Evolutionary conservation across 2,329 filamentous ascomycete genomes (phyloP).

Genomic region (Trichophyton schoenleinii): DNA sequence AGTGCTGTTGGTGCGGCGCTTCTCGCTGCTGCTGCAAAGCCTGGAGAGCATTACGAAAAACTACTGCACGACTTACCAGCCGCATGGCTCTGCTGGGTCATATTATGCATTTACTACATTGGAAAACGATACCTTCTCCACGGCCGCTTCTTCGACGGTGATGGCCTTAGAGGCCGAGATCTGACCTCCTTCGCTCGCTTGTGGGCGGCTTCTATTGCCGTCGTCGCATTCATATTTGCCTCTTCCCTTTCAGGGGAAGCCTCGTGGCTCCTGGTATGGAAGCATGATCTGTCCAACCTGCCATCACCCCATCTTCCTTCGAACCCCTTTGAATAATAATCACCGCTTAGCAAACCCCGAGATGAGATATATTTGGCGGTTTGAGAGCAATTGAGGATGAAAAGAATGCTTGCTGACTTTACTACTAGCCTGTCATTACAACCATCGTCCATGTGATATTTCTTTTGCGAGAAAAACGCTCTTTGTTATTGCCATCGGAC

Average conservation of each 20-base stretch:
- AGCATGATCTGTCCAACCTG: background rate
- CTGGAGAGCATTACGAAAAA: background rate
- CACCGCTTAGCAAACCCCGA: background rate
- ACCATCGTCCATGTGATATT: background rate
- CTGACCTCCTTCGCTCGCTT: background rate
- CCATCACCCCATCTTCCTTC: background rate
- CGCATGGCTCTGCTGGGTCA: conserved; percentile 1
- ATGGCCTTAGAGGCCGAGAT: background rate
- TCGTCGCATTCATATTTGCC: background rate
- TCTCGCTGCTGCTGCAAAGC: background rate
- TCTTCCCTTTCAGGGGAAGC: background rate
- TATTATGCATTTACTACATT: background rate
- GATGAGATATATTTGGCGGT: background rate
- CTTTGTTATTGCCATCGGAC: background rate
- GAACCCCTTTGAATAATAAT: background rate
- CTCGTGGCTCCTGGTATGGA: conserved; percentile 1
- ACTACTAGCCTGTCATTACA: background rate
- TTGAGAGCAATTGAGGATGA: background rate
- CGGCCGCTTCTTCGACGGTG: background rate
- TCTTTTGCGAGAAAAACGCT: conserved; percentile 3
- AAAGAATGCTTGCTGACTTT: background rate
- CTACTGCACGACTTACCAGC: background rate
- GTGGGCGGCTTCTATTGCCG: background rate
- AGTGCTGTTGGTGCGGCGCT: background rate
- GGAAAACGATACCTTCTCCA: background rate